Evolutionary conservation across 805 yeast species (phyloP).

Genomic region (Cyberlindnera maclurae): DNA sequence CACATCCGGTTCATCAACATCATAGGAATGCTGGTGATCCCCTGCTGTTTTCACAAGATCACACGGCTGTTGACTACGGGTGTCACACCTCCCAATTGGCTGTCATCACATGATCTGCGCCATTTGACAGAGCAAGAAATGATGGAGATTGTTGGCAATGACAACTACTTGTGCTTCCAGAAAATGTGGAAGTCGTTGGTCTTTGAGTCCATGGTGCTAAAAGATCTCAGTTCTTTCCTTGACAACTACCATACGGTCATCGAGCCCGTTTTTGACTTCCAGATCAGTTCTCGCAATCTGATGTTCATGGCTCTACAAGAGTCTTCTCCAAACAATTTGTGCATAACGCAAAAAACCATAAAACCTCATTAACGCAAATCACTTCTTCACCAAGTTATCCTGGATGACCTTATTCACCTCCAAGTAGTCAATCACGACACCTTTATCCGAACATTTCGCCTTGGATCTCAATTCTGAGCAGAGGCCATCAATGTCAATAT

Average conservation of each 20-base stretch:
- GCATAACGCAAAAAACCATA: not conserved
- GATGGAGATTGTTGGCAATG: not conserved
- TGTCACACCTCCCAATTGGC: not conserved
- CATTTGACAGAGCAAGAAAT: slow-evolving; percentile 1
- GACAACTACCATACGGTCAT: not conserved
- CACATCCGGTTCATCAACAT: slow-evolving; percentile 1
- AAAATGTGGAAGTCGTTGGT: not conserved
- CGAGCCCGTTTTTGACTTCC: slow-evolving; percentile 1
- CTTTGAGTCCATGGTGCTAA: slow-evolving; percentile 1
- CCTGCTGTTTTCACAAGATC: slow-evolving; percentile 14
- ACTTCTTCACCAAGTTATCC: slow-evolving; percentile 3
- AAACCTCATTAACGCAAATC: not conserved
- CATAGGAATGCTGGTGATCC: slow-evolving; percentile 5
- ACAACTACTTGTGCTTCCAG: not conserved
- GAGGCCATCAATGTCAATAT: slow-evolving; percentile 88
- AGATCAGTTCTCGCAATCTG: slow-evolving; percentile 4
- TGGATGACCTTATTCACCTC: slow-evolving; percentile 61
- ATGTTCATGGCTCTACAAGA: not conserved
- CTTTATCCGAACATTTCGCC: slow-evolving; percentile 92
- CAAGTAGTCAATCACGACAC: slow-evolving; percentile 76
- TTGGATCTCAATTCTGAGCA: slow-evolving; percentile 83
- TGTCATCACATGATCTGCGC: slow-evolving; percentile 7
- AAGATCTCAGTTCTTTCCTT: not conserved
- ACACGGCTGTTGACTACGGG: slow-evolving; percentile 2
- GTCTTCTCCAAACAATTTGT: too few relatives aligned